phyloP scores from a whole-genome alignment of 108 stramenopile species.

The Discostella stelligeroides region DNA sequence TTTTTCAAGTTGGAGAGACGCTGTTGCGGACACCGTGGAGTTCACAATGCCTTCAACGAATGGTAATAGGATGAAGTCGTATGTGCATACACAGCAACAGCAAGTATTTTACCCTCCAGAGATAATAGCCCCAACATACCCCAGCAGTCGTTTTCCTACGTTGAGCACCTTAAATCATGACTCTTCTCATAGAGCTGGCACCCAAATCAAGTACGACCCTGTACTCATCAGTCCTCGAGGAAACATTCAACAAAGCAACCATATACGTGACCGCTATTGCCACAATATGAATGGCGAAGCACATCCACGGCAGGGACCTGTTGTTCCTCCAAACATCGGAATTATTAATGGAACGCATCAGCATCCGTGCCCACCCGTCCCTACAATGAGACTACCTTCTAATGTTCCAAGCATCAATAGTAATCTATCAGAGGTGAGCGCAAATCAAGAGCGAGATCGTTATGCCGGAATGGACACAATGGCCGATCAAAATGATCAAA shows the following conservation, averaged over 20 bases:
- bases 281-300: neutral
- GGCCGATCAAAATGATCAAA: neutral
- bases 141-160: neutral
- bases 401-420: neutral
- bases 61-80: neutral
- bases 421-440: slow-evolving; percentile 1
- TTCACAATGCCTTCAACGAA: neutral
- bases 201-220: neutral
- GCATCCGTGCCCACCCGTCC: neutral
- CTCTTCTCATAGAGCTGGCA: neutral
- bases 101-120: neutral
- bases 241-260: neutral
- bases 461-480: slow-evolving; percentile 2
- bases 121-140: neutral
- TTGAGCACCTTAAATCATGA: neutral
- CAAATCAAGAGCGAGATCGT: slow-evolving; percentile 3
- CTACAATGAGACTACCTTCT: neutral
- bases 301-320: neutral
- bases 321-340: neutral
- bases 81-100: neutral
- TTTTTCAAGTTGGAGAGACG: neutral
- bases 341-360: neutral
- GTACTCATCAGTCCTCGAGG: neutral
- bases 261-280: neutral
- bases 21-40: slow-evolving; percentile 7